Evolutionary conservation across 441 rosid genomes (phyloP).

Genomic region (Dalechampia spathulata): DNA sequence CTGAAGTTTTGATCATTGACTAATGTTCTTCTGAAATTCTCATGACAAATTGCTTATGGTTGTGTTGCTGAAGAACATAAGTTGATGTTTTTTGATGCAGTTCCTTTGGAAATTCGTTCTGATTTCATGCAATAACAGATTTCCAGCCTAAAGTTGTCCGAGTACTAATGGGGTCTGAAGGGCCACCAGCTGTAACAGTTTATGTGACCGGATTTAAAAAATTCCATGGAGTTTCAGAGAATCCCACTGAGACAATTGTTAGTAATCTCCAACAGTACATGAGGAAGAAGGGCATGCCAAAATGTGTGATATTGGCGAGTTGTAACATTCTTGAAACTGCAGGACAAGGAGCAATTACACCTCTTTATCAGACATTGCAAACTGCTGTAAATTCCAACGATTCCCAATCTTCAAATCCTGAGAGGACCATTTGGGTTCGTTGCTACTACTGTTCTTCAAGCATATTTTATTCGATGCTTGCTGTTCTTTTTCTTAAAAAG

Average conservation of each 20-base stretch:
- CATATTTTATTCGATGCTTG: too few species aligned
- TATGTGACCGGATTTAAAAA: slow-evolving; percentile 90
- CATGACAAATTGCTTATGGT: too few species aligned
- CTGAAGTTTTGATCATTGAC: background rate
- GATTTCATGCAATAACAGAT: slow-evolving; percentile 20
- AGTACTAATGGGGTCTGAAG: slow-evolving; percentile 87
- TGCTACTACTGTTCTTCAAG: background rate
- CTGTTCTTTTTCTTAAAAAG: too few species aligned
- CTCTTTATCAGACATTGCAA: slow-evolving; percentile 59
- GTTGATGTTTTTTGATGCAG: slow-evolving; percentile 25
- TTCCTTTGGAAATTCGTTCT: slow-evolving; percentile 16
- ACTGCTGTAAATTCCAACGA: slow-evolving; percentile 39
- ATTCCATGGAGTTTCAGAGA: slow-evolving; percentile 95
- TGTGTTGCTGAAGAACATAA: background rate
- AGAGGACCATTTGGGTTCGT: slow-evolving; percentile 71
- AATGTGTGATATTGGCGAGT: slow-evolving; percentile 61
- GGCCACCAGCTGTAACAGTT: slow-evolving; percentile 62
- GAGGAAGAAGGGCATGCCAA: slow-evolving; percentile 60
- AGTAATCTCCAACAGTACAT: slow-evolving; percentile 57
- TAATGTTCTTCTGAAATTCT: too few species aligned
- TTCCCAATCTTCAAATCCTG: slow-evolving; percentile 39
- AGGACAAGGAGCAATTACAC: slow-evolving; percentile 62
- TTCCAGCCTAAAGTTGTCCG: slow-evolving; percentile 9
- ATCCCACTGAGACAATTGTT: slow-evolving; percentile 82
- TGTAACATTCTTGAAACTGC: slow-evolving; percentile 85